phyloP scores from a whole-genome alignment of 805 yeast genomes.

The Henningerozyma blattae region DNA sequence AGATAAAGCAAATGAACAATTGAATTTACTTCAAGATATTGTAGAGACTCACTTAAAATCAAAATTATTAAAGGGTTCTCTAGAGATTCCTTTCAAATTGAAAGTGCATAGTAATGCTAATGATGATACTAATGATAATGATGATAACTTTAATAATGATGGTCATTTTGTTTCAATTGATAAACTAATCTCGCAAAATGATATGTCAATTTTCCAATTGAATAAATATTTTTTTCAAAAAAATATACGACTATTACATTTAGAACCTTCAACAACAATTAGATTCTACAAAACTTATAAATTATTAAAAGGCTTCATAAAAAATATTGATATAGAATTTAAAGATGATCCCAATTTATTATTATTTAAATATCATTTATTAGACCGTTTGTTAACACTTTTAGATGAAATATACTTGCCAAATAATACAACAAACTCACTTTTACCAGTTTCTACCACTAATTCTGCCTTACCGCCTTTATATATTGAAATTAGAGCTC shows the following conservation, averaged over 20 bases:
- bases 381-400: conserved; percentile 8
- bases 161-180: conserved; percentile 7
- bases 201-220: conserved; percentile 11
- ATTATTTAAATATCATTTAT: conserved; percentile 13
- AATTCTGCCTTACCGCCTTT: neutral
- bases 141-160: too few relatives aligned
- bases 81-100: conserved; percentile 13
- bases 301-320: conserved; percentile 9
- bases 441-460: neutral
- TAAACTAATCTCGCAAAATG: conserved; percentile 7
- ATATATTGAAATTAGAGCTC: conserved; percentile 27
- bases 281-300: conserved; percentile 6
- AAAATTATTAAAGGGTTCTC: conserved; percentile 9
- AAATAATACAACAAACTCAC: too few relatives aligned
- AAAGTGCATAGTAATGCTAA: neutral
- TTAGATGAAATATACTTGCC: conserved; percentile 3
- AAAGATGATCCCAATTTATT: conserved; percentile 6
- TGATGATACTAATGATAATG: too few relatives aligned
- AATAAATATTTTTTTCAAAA: conserved; percentile 14
- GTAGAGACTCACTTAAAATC: conserved; percentile 3
- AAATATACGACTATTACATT: conserved; percentile 11
- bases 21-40: conserved; percentile 7
- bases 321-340: conserved; percentile 6
- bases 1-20: conserved; percentile 16
- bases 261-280: conserved; percentile 1